Percentiles rank a stretch among this genome's conserved stretches.
These are phyloP conservation scores for Emericellopsis atlantica DNA, from an alignment of 2,329 filamentous ascomycete species.

Conservation along the genomic window DNA sequence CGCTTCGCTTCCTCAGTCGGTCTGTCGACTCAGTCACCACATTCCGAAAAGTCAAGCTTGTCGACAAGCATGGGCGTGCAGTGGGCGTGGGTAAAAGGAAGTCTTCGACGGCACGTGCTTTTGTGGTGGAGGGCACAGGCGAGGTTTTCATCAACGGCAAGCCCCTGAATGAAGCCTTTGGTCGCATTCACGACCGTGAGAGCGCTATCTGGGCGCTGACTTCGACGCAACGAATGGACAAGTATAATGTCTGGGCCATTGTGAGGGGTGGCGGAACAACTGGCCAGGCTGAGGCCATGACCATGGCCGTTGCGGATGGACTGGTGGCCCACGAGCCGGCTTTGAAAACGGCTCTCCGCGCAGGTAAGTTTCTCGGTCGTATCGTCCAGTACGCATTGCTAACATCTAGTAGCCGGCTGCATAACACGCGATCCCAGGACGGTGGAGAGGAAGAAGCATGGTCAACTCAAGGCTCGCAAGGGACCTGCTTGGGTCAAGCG, in stretches of 20 bases:
- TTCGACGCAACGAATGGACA: conserved; percentile 71
- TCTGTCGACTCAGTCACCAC: conserved; percentile 60
- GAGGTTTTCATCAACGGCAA: conserved; percentile 86
- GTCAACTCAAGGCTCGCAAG: conserved; percentile 93
- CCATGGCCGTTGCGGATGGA: conserved; percentile 78
- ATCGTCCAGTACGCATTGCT: conserved; percentile 18
- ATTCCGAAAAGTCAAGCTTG: conserved; percentile 43
- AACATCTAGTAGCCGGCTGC: conserved; percentile 60
- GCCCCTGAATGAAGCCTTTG: conserved; percentile 69
- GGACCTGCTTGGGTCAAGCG: conserved; percentile 96
- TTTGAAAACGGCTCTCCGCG: conserved; percentile 74
- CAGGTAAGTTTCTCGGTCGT: conserved; percentile 50
- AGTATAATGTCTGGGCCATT: conserved; percentile 90
- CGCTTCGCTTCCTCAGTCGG: conserved; percentile 60
- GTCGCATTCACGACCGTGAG: conserved; percentile 83
- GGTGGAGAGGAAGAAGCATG: conserved; percentile 97
- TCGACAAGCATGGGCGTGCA: conserved; percentile 70
- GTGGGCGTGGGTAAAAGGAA: conserved; percentile 79
- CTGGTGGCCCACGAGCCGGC: conserved; percentile 84
- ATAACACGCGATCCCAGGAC: conserved; percentile 81
- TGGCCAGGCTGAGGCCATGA: conserved; percentile 90
- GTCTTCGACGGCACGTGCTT: conserved; percentile 72
- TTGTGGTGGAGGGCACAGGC: conserved; percentile 83
- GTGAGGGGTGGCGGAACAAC: conserved; percentile 82
- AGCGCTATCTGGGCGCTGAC: conserved; percentile 88